phyloP scores from a whole-genome alignment of 2,329 filamentous ascomycete genomes.

The Phoma sp. region DNA sequence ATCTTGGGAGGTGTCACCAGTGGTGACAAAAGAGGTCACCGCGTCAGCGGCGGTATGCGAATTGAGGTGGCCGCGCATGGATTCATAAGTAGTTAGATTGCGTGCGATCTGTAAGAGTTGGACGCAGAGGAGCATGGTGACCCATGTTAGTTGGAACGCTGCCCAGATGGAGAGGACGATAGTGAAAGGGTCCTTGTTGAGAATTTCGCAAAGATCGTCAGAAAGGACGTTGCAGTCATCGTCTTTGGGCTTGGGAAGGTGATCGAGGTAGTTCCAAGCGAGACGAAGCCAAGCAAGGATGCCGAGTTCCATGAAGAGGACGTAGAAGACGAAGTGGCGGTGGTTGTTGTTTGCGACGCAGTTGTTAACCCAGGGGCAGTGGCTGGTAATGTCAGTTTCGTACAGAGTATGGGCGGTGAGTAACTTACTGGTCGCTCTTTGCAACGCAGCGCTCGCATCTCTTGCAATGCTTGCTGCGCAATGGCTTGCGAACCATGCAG shows the following conservation, averaged over 20 bases:
- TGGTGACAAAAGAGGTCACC: slow-evolving; percentile 77
- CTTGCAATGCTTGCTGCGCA: slow-evolving; percentile 95
- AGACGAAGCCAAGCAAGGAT: slow-evolving; percentile 76
- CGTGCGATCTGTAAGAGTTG: slow-evolving; percentile 91
- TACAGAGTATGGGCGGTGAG: background rate
- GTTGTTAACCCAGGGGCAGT: slow-evolving; percentile 98
- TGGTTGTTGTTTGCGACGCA: slow-evolving; percentile 96
- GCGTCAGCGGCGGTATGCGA: slow-evolving; percentile 62
- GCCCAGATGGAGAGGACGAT: slow-evolving; percentile 81
- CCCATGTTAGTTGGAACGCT: slow-evolving; percentile 87
- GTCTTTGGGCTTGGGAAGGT: slow-evolving; percentile 58
- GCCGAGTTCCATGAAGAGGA: slow-evolving; percentile 77
- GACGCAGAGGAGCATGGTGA: slow-evolving; percentile 94
- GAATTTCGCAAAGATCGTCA: slow-evolving; percentile 73
- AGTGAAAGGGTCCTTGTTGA: slow-evolving; percentile 84
- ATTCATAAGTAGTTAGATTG: slow-evolving; percentile 95
- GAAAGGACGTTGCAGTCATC: slow-evolving; percentile 75
- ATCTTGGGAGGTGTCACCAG: slow-evolving; percentile 69
- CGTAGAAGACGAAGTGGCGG: slow-evolving; percentile 91
- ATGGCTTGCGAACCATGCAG: slow-evolving; percentile 91
- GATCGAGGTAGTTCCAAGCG: slow-evolving; percentile 73
- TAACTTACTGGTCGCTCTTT: slow-evolving; percentile 90
- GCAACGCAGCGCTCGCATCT: slow-evolving; percentile 91
- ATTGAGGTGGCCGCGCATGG: slow-evolving; percentile 82
- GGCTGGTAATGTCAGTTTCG: slow-evolving; percentile 60